Evolutionary conservation across 352 stramenopile species (phyloP), one percentile per base, ranked within the genome.

Genomic region (Phytophthora ohioensis): DNA sequence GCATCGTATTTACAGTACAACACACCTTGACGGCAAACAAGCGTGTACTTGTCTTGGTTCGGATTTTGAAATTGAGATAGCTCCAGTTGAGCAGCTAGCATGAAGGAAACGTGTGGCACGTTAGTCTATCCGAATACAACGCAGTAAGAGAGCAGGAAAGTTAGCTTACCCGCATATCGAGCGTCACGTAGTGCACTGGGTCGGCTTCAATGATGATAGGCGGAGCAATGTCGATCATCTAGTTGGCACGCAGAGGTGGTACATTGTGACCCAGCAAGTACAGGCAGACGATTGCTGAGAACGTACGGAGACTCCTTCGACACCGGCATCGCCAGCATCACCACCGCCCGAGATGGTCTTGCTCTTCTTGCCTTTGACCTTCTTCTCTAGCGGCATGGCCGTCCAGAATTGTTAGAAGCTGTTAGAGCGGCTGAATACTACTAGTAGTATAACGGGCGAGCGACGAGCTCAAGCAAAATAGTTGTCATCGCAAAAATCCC

Each of bases 21-120:
- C 34, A 8, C n/a, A 81, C 78, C 61, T 86, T 85, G 71, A 88
- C 71, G 10, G 78, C 74, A 30, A 88, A 88, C 54, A 90, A 67
- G 21, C 69, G 67, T n/a, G 82, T 88, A 10, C 69, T 76, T 10
- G 77, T 87, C 67, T 83, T 87, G 39, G 77, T 71, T 15, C 72
- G 72, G 42, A 86, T 67, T 53, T 81, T 82, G 57, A 87, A 86
- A 71, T 88, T 87, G 62, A 90, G 76, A 47, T 88, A 90, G 51
- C 75, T 82, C 82, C 82, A 90, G 57, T 88, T 90, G 43, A 90
- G 72, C 45, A 90, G 70, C 80, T 86, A 64, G 4, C 34, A 36
- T 3, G 38, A 47, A 56, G n/a, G 32, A 60, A 5, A 4, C 15
- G 48, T 32, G 38, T 46, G 21, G 5, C 21, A 36, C 34, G 8